Base-by-base conservation (phyloP, 441 rosid genomes). In the Euphorbia celastroides region DNA sequence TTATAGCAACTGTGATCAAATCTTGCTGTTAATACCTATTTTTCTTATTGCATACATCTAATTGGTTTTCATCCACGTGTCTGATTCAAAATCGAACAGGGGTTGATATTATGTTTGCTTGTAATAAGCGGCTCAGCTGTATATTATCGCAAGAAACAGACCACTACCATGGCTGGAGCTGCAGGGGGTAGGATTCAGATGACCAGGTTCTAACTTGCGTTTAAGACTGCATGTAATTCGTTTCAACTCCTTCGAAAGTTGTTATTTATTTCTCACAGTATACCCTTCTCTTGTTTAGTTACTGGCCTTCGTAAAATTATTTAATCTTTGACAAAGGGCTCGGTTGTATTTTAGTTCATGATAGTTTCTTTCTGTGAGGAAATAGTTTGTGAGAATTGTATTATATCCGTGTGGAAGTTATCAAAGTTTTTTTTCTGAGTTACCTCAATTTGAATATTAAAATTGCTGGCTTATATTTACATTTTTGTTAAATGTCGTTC, bases 71-170 rank as follows among this genome's bases (percentile, higher is more conserved):
- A 19, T 0, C 13, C 20, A 65, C 62, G 60, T 66, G 44, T 54
- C 8, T 62, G 16, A 20, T 7, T 19, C n/a, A 57, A 13, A 72
- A 28, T 23, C 69, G 70, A 26, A 65, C 92, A 92, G 93, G 86
- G 79, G 16, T 61, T 80, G 44, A 55, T 83, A 69, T 67, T 87
- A 28, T 79, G 85, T 69, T 26, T 89, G 72, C 71, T 92, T 12
- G 62, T 86, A 1, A 32, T 82, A 14, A 92, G 93, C 26, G 86
- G 91, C 34, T 73, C 95, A 0, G 70, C 68, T 10, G 80, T 89
- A 62, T 92, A 86, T 83, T 72, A 72, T 11, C 77, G 91, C 60
- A 88, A 79, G 82, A 92, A 78, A 81, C 86, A 70, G 62, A 67
- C 76, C 2, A 68, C 75, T 51, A 62, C 84, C 1, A 80, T 82